Evolutionary conservation across 2,329 filamentous ascomycete species (phyloP).

Genomic region (Epichloe festucae): DNA sequence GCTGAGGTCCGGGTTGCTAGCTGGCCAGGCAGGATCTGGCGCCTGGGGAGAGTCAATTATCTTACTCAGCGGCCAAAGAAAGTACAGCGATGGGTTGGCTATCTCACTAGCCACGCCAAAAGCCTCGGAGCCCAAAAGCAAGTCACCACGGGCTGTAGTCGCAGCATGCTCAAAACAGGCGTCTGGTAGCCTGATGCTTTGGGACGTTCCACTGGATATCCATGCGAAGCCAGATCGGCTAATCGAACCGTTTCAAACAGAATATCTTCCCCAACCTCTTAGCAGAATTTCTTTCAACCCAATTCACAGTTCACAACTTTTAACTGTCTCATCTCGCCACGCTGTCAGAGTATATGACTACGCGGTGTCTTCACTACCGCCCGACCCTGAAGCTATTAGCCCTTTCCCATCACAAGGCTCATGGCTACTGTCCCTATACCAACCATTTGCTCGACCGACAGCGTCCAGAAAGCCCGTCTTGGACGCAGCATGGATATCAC

Average conservation of each 20-base stretch:
- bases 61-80: constrained; percentile 39
- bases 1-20: constrained; percentile 35
- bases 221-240: constrained; percentile 18
- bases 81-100: constrained; percentile 40
- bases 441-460: constrained; percentile 38
- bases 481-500: constrained; percentile 48
- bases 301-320: constrained; percentile 42
- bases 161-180: constrained; percentile 48
- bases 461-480: constrained; percentile 45
- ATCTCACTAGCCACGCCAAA: constrained; percentile 37
- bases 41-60: constrained; percentile 50
- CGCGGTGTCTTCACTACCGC: constrained; percentile 35
- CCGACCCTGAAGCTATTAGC: constrained; percentile 36
- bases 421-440: constrained; percentile 51
- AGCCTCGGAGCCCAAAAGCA: constrained; percentile 23
- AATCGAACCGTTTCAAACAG: constrained; percentile 44
- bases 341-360: constrained; percentile 52
- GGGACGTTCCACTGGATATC: constrained; percentile 39
- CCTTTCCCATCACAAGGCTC: constrained; percentile 45
- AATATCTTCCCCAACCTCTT: constrained; percentile 42
- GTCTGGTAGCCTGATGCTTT: constrained; percentile 43
- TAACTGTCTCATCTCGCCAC: constrained; percentile 41
- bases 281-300: constrained; percentile 48
- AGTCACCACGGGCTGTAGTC: constrained; percentile 35
- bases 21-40: constrained; percentile 43